Conservation (phyloP, 306 rosid genomes). For the Acacia crassicarpa region DNA sequence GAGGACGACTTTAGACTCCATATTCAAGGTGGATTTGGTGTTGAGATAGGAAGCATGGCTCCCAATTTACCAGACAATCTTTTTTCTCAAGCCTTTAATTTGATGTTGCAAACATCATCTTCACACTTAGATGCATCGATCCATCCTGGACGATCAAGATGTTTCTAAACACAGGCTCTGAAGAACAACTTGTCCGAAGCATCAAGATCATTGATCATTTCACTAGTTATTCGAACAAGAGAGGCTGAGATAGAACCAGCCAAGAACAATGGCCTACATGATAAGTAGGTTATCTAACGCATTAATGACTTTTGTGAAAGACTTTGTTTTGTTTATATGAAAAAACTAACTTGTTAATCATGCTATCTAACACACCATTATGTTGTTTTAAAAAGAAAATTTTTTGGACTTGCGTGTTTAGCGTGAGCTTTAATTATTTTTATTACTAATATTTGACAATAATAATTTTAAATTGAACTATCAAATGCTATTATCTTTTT, state of each 20-base stretch:
- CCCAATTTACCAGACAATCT: conserved; percentile 66
- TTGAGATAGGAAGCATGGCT: conserved; percentile 86
- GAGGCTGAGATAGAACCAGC: conserved; percentile 69
- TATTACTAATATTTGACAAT: too few relatives aligned
- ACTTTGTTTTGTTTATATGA: too few relatives aligned
- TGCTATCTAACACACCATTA: too few relatives aligned
- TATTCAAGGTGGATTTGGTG: conserved; percentile 92
- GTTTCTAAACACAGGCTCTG: conserved; percentile 66
- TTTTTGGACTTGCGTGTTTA: too few relatives aligned
- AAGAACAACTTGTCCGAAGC: conserved; percentile 78
- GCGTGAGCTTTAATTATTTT: too few relatives aligned
- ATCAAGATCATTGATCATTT: conserved; percentile 71
- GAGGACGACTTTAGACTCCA: conserved; percentile 95
- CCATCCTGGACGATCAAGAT: conserved; percentile 80
- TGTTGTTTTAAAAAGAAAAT: too few relatives aligned
- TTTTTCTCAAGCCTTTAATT: conserved; percentile 81
- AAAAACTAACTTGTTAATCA: too few relatives aligned
- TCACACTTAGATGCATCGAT: conserved; percentile 89
- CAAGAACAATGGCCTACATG: conserved; percentile 31
- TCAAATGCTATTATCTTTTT: too few relatives aligned
- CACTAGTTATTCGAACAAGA: conserved; percentile 72
- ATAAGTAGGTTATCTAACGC: neutral
- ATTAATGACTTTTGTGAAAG: too few relatives aligned
- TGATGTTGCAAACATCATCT: conserved; percentile 82
- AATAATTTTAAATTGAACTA: too few relatives aligned